These are phyloP conservation scores for Populus deltoides DNA, from an alignment of 345 rosid species.

Conservation along the genomic window DNA sequence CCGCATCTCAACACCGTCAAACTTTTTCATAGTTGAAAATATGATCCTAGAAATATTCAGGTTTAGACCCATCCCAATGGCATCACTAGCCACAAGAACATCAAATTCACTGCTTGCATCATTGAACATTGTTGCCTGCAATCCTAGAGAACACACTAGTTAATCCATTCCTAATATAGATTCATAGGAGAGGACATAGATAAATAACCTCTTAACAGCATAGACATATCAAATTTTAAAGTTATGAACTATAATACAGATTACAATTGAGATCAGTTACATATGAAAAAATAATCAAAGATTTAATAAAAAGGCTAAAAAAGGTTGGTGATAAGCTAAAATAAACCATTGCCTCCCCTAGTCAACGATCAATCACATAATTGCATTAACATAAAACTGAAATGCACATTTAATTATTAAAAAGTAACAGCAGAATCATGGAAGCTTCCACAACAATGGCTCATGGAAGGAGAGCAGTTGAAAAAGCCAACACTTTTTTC, in stretches of 20 bases:
- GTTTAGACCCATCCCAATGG: constrained; percentile 97
- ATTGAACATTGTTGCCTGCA: constrained; percentile 89
- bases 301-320: background rate
- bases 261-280: background rate
- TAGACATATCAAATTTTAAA: background rate
- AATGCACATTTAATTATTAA: too few relatives aligned
- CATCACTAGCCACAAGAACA: constrained; percentile 98
- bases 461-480: too few relatives aligned
- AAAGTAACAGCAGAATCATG: too few relatives aligned
- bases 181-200: background rate
- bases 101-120: constrained; percentile 78
- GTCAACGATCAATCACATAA: too few relatives aligned
- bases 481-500: too few relatives aligned
- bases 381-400: too few relatives aligned
- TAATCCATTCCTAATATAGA: constrained; percentile 12
- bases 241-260: background rate
- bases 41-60: constrained; percentile 85
- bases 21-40: constrained; percentile 73
- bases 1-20: constrained; percentile 67
- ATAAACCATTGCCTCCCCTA: background rate
- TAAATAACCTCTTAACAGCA: background rate
- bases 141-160: constrained; percentile 31
- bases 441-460: too few relatives aligned
- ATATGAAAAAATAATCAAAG: background rate
- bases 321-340: too few relatives aligned